Percentiles rank a stretch among this genome's conserved stretches.
These are phyloP conservation scores for Colletotrichum australisinense DNA, from an alignment of 2,329 filamentous ascomycete species.

Conservation along the genomic window DNA sequence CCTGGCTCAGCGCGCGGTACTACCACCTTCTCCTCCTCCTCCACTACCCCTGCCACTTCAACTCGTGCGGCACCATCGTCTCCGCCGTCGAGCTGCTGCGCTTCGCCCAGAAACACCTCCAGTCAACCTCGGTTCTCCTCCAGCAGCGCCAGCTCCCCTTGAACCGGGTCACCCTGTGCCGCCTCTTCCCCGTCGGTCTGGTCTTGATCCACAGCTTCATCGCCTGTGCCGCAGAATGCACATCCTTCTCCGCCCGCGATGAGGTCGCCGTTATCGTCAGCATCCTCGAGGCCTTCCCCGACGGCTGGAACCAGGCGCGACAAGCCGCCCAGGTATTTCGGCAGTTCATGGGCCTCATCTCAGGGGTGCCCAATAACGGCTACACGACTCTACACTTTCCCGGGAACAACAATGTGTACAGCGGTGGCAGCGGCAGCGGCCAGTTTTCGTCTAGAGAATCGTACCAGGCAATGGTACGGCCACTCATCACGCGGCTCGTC, in stretches of 20 bases:
- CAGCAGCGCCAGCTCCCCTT: slow-evolving; percentile 56
- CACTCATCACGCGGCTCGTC: slow-evolving; percentile 39
- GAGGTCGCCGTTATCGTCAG: slow-evolving; percentile 47
- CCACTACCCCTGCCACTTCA: slow-evolving; percentile 56
- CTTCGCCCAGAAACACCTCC: slow-evolving; percentile 54
- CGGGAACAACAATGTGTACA: slow-evolving; percentile 12
- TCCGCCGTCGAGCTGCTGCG: slow-evolving; percentile 48
- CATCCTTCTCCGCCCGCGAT: slow-evolving; percentile 46
- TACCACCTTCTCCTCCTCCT: slow-evolving; percentile 57
- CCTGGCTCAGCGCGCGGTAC: slow-evolving; percentile 56
- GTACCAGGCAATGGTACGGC: slow-evolving; percentile 37
- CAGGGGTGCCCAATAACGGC: slow-evolving; percentile 36
- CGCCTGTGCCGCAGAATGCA: slow-evolving; percentile 41
- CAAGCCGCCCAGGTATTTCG: slow-evolving; percentile 49
- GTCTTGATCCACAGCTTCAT: slow-evolving; percentile 52
- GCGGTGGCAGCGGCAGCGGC: neutral
- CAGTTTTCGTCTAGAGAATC: slow-evolving; percentile 35
- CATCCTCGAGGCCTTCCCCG: slow-evolving; percentile 52
- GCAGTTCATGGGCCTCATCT: slow-evolving; percentile 42
- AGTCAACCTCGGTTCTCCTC: slow-evolving; percentile 53
- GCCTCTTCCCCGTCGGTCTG: slow-evolving; percentile 50
- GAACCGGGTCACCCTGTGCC: slow-evolving; percentile 54
- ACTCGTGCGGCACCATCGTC: slow-evolving; percentile 45
- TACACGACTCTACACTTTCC: slow-evolving; percentile 36
- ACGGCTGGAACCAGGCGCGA: slow-evolving; percentile 47